These are phyloP conservation scores for Dalechampia spathulata DNA, from an alignment of 441 rosid species.

Conservation along the genomic window DNA sequence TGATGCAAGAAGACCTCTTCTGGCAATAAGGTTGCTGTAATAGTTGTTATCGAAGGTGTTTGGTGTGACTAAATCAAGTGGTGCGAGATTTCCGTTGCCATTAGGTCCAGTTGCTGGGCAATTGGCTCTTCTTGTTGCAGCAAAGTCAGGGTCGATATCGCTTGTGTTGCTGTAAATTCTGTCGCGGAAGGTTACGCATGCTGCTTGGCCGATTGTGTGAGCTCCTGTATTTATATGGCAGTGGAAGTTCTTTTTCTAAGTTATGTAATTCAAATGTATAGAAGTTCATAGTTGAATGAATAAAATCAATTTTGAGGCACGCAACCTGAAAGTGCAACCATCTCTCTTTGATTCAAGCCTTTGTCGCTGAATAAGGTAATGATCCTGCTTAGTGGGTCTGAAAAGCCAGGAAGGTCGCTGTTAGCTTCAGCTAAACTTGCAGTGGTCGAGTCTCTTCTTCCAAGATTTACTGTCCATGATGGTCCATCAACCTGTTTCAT, in stretches of 20 bases:
- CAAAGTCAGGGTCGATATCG: constrained; percentile 38
- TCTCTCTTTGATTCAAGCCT: constrained; percentile 42
- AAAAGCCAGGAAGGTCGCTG: constrained; percentile 30
- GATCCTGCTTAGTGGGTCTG: not conserved
- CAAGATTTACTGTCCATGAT: constrained; percentile 42
- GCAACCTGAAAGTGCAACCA: constrained; percentile 40
- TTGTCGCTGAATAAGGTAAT: constrained; percentile 25
- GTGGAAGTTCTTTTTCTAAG: too few relatives aligned
- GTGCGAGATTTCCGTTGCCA: constrained; percentile 29
- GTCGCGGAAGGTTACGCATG: constrained; percentile 32
- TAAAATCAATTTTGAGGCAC: too few relatives aligned
- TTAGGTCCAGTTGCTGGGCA: constrained; percentile 26
- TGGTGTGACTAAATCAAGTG: constrained; percentile 49
- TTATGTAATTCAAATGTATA: too few relatives aligned
- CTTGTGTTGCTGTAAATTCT: constrained; percentile 39
- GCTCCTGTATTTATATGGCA: constrained; percentile 23
- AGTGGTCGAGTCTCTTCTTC: constrained; percentile 50
- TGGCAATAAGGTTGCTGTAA: constrained; percentile 36
- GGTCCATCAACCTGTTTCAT: constrained; percentile 32
- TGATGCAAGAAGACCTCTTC: constrained; percentile 43
- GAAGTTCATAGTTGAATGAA: too few relatives aligned
- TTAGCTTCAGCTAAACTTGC: constrained; percentile 26
- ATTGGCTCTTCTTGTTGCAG: constrained; percentile 26
- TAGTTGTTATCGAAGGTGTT: constrained; percentile 48
- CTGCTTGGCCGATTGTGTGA: constrained; percentile 52